Conservation (phyloP, 306 rosid species). For the Ziziphus jujuba region DNA sequence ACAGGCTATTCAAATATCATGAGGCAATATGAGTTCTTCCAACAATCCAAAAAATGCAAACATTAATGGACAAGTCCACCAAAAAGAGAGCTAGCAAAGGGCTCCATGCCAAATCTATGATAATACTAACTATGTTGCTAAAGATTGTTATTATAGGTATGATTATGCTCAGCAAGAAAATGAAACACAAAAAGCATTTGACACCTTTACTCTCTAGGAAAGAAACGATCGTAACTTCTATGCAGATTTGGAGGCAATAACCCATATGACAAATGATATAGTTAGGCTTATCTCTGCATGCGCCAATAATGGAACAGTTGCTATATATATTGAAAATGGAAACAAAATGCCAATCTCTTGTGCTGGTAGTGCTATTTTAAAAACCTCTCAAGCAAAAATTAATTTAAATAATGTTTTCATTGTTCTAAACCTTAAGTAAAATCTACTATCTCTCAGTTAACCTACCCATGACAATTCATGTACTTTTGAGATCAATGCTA, state of each 20-base stretch:
- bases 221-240: not conserved
- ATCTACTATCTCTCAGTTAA: no score
- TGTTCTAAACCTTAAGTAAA: no score
- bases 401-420: no score
- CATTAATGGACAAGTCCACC: not conserved
- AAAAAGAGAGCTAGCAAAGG: not conserved
- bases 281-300: no score
- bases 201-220: not conserved
- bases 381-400: no score
- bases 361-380: no score
- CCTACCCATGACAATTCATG: no score
- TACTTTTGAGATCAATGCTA: not conserved
- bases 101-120: not conserved
- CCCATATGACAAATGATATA: no score
- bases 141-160: not conserved
- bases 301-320: no score
- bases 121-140: not conserved
- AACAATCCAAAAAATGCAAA: not conserved
- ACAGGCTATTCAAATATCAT: no score
- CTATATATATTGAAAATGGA: no score
- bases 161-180: not conserved
- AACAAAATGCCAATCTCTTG: no score
- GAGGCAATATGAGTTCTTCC: not conserved
- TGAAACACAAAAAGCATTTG: not conserved
- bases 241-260: not conserved